Base-by-base conservation (phyloP, 768 basidiomycete species). In the Boletus fagicola region DNA sequence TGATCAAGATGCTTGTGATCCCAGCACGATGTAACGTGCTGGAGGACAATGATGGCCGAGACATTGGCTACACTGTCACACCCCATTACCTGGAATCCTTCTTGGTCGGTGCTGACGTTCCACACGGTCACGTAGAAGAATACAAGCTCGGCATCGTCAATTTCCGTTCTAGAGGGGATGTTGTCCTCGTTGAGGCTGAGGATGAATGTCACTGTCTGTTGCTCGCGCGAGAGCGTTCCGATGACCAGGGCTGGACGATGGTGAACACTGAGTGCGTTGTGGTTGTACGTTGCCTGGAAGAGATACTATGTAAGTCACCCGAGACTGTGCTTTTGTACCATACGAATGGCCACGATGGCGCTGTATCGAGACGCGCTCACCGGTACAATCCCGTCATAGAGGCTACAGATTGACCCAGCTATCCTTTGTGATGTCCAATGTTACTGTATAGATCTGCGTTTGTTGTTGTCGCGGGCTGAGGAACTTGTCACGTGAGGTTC, bases 231-330 rank as follows among this genome's bases (percentile, higher is more conserved):
- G 38, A 39, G 43, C 60, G 42, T 30, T n/a, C 42, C 6, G 60
- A 30, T 28, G 61, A 62, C 20, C 43, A 43, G 39, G 60, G 61
- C 24, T 62, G 61, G 61, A n/a, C 39, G 24, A 33, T 57, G 54
- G 48, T 62, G 51, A 62, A 63, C 46, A 59, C 62, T 2, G 61
- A 62, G n/a, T 62, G 56, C 13, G 56, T 63, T 3, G 11, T 62
- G 20, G 62, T 58, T 10, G 56, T 54, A 12, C 56, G 52, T 26
- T 62, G 61, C 12, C 5, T 60, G 30, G 59, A 49, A 28, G 51
- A 45, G 30, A 45, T 60, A n/a, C n/a, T n/a, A 44, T 28, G n/a
- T 24, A 16, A 44, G 48, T 11, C 20, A 5, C 43, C 47, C 1
- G 51, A 60, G 51, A 54, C n/a, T 9, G 58, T 61, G 24, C 47